These are phyloP conservation scores for Leishmania guyanensis DNA, from an alignment of 208 protist species.

Conservation along the genomic window DNA sequence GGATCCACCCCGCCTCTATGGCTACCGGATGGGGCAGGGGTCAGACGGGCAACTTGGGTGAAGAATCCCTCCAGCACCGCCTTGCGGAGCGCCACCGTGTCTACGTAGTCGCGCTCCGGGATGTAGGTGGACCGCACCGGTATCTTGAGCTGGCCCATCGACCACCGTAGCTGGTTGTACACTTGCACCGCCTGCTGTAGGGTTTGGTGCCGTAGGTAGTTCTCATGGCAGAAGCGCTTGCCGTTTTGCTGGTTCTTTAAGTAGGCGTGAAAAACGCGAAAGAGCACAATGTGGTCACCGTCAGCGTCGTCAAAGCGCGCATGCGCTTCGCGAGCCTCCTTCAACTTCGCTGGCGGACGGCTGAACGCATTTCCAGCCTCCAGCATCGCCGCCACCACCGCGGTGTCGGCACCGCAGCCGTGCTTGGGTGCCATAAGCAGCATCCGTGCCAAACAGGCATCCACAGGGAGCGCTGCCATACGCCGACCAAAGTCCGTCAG, in stretches of 20 bases:
- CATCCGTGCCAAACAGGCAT: slow-evolving; percentile 95
- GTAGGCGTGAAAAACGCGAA: slow-evolving; percentile 84
- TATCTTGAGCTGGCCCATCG: slow-evolving; percentile 58
- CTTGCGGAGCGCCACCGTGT: slow-evolving; percentile 75
- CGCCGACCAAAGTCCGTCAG: slow-evolving; percentile 72
- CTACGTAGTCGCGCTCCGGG: slow-evolving; percentile 38
- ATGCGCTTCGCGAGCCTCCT: slow-evolving; percentile 55
- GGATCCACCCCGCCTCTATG: background rate
- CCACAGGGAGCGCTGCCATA: slow-evolving; percentile 77
- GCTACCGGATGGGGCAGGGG: background rate
- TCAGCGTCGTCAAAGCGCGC: slow-evolving; percentile 50
- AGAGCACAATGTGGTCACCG: slow-evolving; percentile 83
- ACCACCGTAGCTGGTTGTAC: slow-evolving; percentile 71
- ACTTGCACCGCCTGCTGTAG: slow-evolving; percentile 74
- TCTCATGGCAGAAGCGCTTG: slow-evolving; percentile 64
- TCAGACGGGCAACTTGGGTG: slow-evolving; percentile 71
- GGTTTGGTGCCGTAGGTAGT: slow-evolving; percentile 71
- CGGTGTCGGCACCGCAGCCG: slow-evolving; percentile 81
- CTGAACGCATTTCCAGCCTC: slow-evolving; percentile 75
- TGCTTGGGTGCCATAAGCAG: slow-evolving; percentile 74
- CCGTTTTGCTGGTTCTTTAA: slow-evolving; percentile 30
- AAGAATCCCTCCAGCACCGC: slow-evolving; percentile 88
- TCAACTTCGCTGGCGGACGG: slow-evolving; percentile 35
- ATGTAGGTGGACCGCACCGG: slow-evolving; percentile 68
- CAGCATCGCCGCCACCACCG: slow-evolving; percentile 88